phyloP scores from a whole-genome alignment of 2,329 filamentous ascomycete genomes.

The Pseudogymnoascus verrucosus region DNA sequence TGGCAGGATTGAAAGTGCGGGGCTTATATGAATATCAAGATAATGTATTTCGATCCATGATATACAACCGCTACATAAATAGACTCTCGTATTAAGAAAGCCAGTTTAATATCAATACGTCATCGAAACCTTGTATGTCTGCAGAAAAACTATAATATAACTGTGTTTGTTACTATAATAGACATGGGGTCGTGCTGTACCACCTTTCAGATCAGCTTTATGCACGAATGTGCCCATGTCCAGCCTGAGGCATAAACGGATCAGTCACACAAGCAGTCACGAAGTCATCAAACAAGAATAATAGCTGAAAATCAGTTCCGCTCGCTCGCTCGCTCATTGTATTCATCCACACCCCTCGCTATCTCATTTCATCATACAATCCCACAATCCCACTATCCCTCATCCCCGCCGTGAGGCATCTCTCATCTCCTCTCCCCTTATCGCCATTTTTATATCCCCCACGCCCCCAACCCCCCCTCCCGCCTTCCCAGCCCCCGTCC shows the following conservation, averaged over 20 bases:
- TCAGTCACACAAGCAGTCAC: neutral
- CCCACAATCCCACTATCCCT: neutral
- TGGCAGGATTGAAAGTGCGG: neutral
- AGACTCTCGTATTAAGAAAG: neutral
- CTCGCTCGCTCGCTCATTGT: neutral
- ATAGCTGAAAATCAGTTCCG: neutral
- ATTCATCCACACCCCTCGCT: neutral
- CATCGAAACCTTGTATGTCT: neutral
- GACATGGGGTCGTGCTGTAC: too few relatives aligned
- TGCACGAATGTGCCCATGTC: neutral
- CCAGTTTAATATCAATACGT: neutral
- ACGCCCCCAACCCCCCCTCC: too few relatives aligned
- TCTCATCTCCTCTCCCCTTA: neutral
- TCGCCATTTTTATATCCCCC: neutral
- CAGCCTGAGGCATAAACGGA: neutral
- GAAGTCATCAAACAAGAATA: neutral
- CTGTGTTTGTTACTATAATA: neutral
- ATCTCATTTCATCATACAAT: neutral
- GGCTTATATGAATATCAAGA: neutral
- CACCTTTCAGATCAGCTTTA: neutral
- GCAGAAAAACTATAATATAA: neutral
- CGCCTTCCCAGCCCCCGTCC: neutral
- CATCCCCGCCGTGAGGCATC: neutral
- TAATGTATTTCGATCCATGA: neutral
- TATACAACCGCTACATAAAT: neutral